These are phyloP conservation scores for Botrytis sinoallii DNA, from an alignment of 2,329 filamentous ascomycete species.

Conservation along the genomic window DNA sequence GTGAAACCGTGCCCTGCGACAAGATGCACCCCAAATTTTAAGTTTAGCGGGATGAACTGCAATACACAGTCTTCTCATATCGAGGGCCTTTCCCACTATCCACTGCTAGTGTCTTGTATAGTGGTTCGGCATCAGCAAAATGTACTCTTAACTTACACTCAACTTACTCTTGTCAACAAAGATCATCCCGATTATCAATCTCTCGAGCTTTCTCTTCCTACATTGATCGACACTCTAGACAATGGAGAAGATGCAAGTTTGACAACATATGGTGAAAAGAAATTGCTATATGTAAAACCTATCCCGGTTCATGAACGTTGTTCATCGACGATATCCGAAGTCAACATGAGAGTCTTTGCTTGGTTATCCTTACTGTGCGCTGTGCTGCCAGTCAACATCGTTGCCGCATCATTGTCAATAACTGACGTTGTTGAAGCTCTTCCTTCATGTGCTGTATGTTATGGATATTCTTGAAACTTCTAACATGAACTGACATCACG, in stretches of 20 bases:
- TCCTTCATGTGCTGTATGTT: conserved; percentile 12
- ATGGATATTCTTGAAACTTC: not conserved
- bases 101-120: not conserved
- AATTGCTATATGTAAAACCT: conserved; percentile 2
- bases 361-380: not conserved
- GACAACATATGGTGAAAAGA: not conserved
- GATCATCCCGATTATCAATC: not conserved
- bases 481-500: not conserved
- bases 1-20: not conserved
- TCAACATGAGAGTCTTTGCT: conserved; percentile 1
- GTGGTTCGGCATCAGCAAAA: not conserved
- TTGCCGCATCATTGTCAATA: not conserved
- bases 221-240: not conserved
- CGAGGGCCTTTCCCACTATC: not conserved
- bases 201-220: not conserved
- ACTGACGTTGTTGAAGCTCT: not conserved
- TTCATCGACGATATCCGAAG: not conserved
- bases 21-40: conserved; percentile 1
- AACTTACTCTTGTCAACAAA: not conserved
- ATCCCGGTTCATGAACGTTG: not conserved
- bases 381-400: not conserved
- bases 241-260: conserved; percentile 1
- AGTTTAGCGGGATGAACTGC: conserved; percentile 2
- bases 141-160: not conserved
- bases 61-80: not conserved